These are phyloP conservation scores for Xylariaceae sp. DNA, from an alignment of 2,329 filamentous ascomycete species.

Conservation along the genomic window DNA sequence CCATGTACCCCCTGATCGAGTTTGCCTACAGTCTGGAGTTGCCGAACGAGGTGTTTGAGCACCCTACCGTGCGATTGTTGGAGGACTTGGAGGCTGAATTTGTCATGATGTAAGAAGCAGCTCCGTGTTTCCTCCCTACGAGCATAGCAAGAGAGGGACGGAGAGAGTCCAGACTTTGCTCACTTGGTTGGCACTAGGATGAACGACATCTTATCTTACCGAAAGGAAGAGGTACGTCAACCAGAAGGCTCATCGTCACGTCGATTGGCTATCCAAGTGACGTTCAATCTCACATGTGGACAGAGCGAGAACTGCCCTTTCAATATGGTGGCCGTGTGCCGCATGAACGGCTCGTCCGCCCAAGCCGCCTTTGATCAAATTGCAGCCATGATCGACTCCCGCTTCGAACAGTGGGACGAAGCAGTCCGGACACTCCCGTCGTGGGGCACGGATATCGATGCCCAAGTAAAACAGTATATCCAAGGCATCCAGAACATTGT, in stretches of 20 bases:
- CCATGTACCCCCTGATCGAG: constrained; percentile 4
- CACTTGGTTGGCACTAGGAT: no score
- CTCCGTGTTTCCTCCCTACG: no score
- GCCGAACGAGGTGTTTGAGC: neutral
- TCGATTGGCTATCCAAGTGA: no score
- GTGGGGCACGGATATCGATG: neutral
- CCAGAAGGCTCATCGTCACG: no score
- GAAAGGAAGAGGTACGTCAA: constrained; percentile 4
- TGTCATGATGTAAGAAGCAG: neutral
- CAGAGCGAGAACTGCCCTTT: constrained; percentile 3
- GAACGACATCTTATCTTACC: constrained; percentile 4
- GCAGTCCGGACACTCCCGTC: neutral
- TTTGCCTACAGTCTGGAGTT: neutral
- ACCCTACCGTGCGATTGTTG: neutral
- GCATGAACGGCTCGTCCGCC: constrained; percentile 2
- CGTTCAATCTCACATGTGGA: no score
- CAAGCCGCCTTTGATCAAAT: neutral
- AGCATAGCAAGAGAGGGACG: no score
- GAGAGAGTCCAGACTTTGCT: no score
- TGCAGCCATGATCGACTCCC: no score
- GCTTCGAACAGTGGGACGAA: no score
- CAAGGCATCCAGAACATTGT: constrained; percentile 4
- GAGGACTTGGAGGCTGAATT: constrained; percentile 1
- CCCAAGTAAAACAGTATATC: constrained; percentile 1
- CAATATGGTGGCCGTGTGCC: constrained; percentile 3